Conservation (phyloP, 495 filamentous ascomycete species). For the Tetracladium marchalianum region DNA sequence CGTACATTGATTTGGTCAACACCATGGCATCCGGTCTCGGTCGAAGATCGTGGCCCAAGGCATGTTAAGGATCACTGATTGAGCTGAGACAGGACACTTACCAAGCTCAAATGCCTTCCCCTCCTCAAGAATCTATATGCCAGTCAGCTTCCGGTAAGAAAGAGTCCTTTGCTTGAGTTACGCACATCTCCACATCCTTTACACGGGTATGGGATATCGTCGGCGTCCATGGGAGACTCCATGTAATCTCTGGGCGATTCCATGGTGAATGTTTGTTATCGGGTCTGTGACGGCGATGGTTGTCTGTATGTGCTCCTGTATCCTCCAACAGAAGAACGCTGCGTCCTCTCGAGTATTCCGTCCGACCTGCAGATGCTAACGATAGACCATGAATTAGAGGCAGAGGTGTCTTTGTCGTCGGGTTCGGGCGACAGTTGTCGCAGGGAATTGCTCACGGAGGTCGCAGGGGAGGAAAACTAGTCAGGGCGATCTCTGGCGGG, state of each 20-base stretch:
- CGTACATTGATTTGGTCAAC: slow-evolving; percentile 14
- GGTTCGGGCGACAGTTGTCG: slow-evolving; percentile 1
- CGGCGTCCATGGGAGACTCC: slow-evolving; percentile 76
- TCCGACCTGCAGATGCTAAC: slow-evolving; percentile 1
- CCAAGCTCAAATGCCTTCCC: slow-evolving; percentile 97
- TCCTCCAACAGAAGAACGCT: slow-evolving; percentile 3
- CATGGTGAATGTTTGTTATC: slow-evolving; percentile 26
- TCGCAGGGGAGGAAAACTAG: slow-evolving; percentile 6
- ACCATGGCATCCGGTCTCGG: slow-evolving; percentile 1
- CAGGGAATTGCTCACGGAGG: slow-evolving; percentile 12
- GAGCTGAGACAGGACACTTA: slow-evolving; percentile 36
- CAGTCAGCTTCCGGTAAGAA: slow-evolving; percentile 16
- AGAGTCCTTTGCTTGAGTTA: slow-evolving; percentile 5
- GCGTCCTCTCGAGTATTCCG: slow-evolving; percentile 13
- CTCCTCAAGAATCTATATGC: slow-evolving; percentile 79
- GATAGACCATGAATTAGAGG: slow-evolving; percentile 16
- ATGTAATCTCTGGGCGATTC: slow-evolving; percentile 55
- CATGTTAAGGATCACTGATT: background rate
- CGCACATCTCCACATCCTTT: slow-evolving; percentile 95
- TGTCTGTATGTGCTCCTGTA: slow-evolving; percentile 4
- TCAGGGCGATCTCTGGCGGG: slow-evolving; percentile 6
- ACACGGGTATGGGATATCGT: slow-evolving; percentile 83
- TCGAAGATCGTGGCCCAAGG: background rate
- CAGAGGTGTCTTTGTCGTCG: slow-evolving; percentile 10
- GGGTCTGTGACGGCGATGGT: slow-evolving; percentile 1